phyloP scores from a whole-genome alignment of 177 flowering plant genomes.

The Vitis hybrid region DNA sequence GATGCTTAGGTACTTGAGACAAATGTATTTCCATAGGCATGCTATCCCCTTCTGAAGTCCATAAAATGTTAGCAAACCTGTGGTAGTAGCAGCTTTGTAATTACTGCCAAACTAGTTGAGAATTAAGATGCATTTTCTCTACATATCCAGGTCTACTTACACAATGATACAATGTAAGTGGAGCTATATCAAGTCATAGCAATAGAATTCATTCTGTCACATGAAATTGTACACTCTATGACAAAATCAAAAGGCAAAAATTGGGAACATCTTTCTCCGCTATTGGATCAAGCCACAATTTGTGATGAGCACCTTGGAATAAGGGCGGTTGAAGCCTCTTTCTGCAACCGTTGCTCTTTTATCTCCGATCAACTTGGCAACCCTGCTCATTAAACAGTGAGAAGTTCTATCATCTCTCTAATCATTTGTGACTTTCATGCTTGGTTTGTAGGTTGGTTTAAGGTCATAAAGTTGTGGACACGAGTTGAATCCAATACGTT shows the following conservation, averaged over 20 bases:
- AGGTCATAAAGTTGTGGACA: no score
- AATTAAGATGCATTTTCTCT: no score
- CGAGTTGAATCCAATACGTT: no score
- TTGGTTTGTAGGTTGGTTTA: no score
- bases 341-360: constrained; percentile 97
- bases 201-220: neutral
- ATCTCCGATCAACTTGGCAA: constrained; percentile 92
- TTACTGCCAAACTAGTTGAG: no score
- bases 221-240: neutral
- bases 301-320: constrained; percentile 74
- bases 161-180: no score
- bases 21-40: neutral
- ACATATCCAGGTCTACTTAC: no score
- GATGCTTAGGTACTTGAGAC: neutral
- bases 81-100: no score
- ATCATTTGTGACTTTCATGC: no score
- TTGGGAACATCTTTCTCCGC: neutral
- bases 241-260: constrained; percentile 7
- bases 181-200: neutral
- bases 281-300: constrained; percentile 73
- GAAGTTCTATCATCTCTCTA: neutral
- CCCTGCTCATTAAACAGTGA: constrained; percentile 43
- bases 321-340: constrained; percentile 96
- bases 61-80: no score
- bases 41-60: neutral